A percentile compares a stretch with the other conserved stretches of the same genome.
phyloP scores from a whole-genome alignment of 345 rosid species.

The Kernera saxatilis region DNA sequence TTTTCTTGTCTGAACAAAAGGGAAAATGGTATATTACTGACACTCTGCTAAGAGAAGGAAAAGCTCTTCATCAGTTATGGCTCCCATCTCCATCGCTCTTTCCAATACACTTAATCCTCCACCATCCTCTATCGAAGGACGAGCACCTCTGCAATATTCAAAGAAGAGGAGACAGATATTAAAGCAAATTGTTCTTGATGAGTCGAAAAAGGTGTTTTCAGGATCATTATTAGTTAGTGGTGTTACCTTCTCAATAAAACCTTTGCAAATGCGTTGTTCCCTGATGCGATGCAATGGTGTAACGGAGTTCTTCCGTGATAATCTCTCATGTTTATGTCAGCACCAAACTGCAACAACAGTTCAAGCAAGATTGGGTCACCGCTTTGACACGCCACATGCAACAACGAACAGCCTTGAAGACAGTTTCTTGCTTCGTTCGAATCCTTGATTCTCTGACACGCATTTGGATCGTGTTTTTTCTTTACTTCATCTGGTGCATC shows the following conservation, averaged over 20 bases:
- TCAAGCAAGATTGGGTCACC: slow-evolving; percentile 60
- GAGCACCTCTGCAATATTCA: slow-evolving; percentile 53
- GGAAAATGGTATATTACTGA: slow-evolving; percentile 7
- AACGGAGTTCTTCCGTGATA: slow-evolving; percentile 79
- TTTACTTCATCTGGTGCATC: slow-evolving; percentile 27
- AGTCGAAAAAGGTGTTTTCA: neutral
- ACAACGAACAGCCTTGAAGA: slow-evolving; percentile 72
- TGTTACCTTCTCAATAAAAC: slow-evolving; percentile 74
- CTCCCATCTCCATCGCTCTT: slow-evolving; percentile 92
- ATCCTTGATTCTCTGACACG: slow-evolving; percentile 55
- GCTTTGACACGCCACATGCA: slow-evolving; percentile 74
- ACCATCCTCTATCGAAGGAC: slow-evolving; percentile 56
- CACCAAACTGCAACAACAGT: slow-evolving; percentile 78
- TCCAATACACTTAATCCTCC: slow-evolving; percentile 69
- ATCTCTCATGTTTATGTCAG: slow-evolving; percentile 57
- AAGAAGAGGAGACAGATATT: neutral
- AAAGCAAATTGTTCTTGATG: neutral
- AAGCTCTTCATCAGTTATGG: slow-evolving; percentile 74
- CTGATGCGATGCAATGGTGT: slow-evolving; percentile 62
- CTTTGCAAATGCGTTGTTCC: slow-evolving; percentile 62
- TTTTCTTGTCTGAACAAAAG: neutral
- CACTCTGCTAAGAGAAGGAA: slow-evolving; percentile 65
- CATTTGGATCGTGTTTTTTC: slow-evolving; percentile 44
- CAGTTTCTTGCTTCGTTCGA: slow-evolving; percentile 53
- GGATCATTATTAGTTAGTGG: neutral